Conservation (phyloP, 257 asterid species). For the Nemophila menziesii region DNA sequence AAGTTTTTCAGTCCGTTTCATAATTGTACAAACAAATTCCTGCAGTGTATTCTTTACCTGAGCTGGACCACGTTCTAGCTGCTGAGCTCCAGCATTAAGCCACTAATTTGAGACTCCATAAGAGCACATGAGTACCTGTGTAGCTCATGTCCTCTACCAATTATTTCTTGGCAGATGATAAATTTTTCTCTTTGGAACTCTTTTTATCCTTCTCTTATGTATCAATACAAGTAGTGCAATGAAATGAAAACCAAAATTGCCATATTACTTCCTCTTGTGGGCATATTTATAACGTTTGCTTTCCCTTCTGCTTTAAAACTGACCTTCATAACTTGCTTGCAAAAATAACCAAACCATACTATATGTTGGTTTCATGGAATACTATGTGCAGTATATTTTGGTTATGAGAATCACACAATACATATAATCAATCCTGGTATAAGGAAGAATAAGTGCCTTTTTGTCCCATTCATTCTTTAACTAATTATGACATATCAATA, state of each 20-base stretch:
- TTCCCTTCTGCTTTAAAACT: not conserved
- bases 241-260: not conserved
- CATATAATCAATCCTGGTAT: not conserved
- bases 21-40: too few species aligned
- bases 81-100: too few species aligned
- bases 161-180: too few species aligned
- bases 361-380: not conserved
- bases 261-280: constrained; percentile 4
- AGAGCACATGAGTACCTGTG: too few species aligned
- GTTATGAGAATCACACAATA: not conserved
- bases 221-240: not conserved
- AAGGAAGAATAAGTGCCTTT: not conserved
- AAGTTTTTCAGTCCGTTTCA: too few species aligned
- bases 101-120: too few species aligned
- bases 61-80: too few species aligned
- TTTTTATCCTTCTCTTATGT: not conserved
- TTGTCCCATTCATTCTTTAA: not conserved
- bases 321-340: not conserved
- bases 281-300: not conserved
- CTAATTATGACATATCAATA: not conserved
- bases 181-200: not conserved
- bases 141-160: too few species aligned
- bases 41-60: too few species aligned
- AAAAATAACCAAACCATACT: not conserved
- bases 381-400: not conserved